phyloP scores from a whole-genome alignment of 1,284 basidiomycete species.

The Sanghuangporus sanghuang region DNA sequence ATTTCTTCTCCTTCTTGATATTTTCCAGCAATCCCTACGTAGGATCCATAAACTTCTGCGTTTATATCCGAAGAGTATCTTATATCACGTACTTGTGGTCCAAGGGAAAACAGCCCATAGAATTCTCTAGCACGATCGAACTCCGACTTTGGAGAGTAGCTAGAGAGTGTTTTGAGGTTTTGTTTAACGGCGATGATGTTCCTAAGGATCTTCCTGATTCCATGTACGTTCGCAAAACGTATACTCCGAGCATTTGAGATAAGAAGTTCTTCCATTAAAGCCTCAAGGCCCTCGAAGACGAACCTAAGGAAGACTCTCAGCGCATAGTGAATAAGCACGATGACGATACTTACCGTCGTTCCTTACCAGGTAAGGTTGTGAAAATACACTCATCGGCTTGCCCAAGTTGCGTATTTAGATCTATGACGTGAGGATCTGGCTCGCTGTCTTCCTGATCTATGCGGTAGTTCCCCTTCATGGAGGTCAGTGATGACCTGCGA shows the following conservation, averaged over 20 bases:
- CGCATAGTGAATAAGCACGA: background rate
- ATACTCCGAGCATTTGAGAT: slow-evolving; percentile 74
- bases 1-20: slow-evolving; percentile 58
- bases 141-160: slow-evolving; percentile 55
- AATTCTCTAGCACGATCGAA: slow-evolving; percentile 77
- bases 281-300: slow-evolving; percentile 83
- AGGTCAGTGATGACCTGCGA: slow-evolving; percentile 3
- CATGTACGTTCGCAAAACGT: slow-evolving; percentile 67
- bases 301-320: slow-evolving; percentile 46
- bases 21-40: slow-evolving; percentile 68
- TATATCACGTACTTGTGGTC: slow-evolving; percentile 59
- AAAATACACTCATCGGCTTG: slow-evolving; percentile 72
- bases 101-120: slow-evolving; percentile 72
- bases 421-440: slow-evolving; percentile 86
- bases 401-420: slow-evolving; percentile 81
- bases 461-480: slow-evolving; percentile 71
- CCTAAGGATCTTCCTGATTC: slow-evolving; percentile 84
- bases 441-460: slow-evolving; percentile 81
- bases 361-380: slow-evolving; percentile 53
- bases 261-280: slow-evolving; percentile 81
- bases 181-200: slow-evolving; percentile 94
- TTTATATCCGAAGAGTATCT: background rate
- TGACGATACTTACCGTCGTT: slow-evolving; percentile 54
- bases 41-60: slow-evolving; percentile 3
- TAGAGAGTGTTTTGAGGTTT: slow-evolving; percentile 77